A percentile compares a stretch with the other conserved stretches of the same genome.
These are phyloP conservation scores for Diatrype stigma DNA, from an alignment of 2,329 filamentous ascomycete genomes.

Conservation along the genomic window DNA sequence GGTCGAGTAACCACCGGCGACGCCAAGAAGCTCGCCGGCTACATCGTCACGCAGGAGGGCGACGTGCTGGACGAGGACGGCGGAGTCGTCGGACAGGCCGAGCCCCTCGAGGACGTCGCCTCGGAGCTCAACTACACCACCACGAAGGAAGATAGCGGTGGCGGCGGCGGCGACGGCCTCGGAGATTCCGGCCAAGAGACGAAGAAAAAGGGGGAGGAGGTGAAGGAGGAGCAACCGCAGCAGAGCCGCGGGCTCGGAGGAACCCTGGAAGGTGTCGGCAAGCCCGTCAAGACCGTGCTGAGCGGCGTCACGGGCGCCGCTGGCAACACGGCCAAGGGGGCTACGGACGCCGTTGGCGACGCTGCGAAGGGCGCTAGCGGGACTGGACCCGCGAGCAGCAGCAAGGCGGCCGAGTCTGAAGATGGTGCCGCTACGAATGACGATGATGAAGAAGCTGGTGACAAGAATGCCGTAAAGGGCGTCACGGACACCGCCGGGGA, in stretches of 20 bases:
- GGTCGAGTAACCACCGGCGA: slow-evolving; percentile 34
- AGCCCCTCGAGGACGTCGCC: slow-evolving; percentile 27
- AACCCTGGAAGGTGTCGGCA: slow-evolving; percentile 19
- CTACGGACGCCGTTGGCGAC: slow-evolving; percentile 17
- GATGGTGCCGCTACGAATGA: too few species aligned
- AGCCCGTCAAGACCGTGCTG: slow-evolving; percentile 15
- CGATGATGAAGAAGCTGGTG: slow-evolving; percentile 19
- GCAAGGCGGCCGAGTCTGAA: too few species aligned
- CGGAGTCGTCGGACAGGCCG: slow-evolving; percentile 27
- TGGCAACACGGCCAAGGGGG: slow-evolving; percentile 18
- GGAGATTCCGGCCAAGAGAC: too few species aligned
- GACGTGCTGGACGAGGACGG: slow-evolving; percentile 29
- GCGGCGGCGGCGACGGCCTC: slow-evolving; percentile 1
- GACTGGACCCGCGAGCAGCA: slow-evolving; percentile 14
- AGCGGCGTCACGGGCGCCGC: slow-evolving; percentile 18
- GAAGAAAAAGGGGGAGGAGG: slow-evolving; percentile 1
- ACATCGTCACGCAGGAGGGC: slow-evolving; percentile 32
- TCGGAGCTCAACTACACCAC: slow-evolving; percentile 29
- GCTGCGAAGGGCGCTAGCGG: slow-evolving; percentile 14
- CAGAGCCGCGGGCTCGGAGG: slow-evolving; percentile 9
- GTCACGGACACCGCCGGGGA: slow-evolving; percentile 18
- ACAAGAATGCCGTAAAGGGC: slow-evolving; percentile 18
- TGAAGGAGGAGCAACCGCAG: background rate
- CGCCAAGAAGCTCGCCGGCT: slow-evolving; percentile 23
- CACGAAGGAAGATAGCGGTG: slow-evolving; percentile 11